Evolutionary conservation across 2,329 filamentous ascomycete genomes (phyloP), one percentile per base, ranked within the genome.

Genomic region (Pseudophaeomoniella oleicola): DNA sequence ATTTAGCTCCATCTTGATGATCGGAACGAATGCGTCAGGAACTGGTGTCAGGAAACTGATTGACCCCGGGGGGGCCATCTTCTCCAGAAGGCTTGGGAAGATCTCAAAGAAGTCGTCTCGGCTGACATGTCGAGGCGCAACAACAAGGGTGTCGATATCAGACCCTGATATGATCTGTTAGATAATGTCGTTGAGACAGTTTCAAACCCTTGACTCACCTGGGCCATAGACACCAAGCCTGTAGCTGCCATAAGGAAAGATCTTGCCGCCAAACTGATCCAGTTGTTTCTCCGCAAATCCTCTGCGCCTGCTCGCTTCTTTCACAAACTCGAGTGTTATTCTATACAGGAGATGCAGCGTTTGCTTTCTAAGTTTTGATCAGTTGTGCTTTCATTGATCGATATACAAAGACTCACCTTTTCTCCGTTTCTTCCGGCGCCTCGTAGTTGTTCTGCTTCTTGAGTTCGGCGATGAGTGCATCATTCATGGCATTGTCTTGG

Each of bases 231-330:
- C 90, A 41, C 90, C 90, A 10, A 98, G 69, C 29, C 87, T 80
- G 58, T 88, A 98, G 59, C 90, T 96, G 44, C 90, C 90, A 57
- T 90, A 98, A 1, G 88, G 92, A 57, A 93, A 94, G 46, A 98
- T 78, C 62, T 88, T 90, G 45, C 87, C 90, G 37, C 87, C 83
- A 4, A 87, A 83, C 51, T 81, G 78, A 47, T 87, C 83, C 32
- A 90, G 72, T 32, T 90, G 72, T 19, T 78, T 75, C 31, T 83
- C 73, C 32, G 86, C 80, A 35, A 88, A 68, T 35, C 70, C 78
- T 56, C 81, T 86, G 50, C 74, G 70, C 45, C 70, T 69, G 45
- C 84, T 83, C 6, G 94, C 86, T 44, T 75, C 71, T 55, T 78
- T 78, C 39, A 98, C 83, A 50, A 98, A 94, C 47, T 88, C 84